Base-by-base conservation (phyloP, 176 grass and related monocot genomes). In the Echinochloa phyllopogon region DNA sequence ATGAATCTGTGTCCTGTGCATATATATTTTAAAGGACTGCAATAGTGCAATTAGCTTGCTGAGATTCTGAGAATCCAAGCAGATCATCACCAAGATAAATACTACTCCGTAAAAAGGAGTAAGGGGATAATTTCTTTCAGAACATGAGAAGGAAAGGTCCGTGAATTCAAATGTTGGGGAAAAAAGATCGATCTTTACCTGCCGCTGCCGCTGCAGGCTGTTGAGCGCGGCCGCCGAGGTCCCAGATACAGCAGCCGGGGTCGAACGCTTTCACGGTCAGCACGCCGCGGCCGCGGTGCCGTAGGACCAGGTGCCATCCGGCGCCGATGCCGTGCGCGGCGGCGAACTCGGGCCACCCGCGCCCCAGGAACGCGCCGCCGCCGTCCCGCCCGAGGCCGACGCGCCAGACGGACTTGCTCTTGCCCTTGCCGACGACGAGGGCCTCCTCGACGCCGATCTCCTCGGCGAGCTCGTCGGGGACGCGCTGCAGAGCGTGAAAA, bases 381-480 rank as follows among this genome's bases (percentile, higher is more conserved):
- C 55, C 55, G 55, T 3, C 55, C 55, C 55, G 55, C 21, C 21
- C 20, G 21, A 58, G 20, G 3, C 6, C 55, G 55, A 58, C 55
- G 55, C 8, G 55, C 55, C 55, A 58, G 20, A 58, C 21, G 55
- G 55, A 6, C 68, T 18, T 71, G 42, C 42, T n/a, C 40, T 47
- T 70, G 20, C 20, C n/a, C n/a, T n/a, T n/a, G 39, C 41, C 58
- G 27, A 76, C 21, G 62, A 87, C n/a, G 27, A 48, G 58, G 17
- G 25, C 70, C 69, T 20, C 44, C 60, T 20, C 12, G 6, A 27
- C 29, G 39, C 62, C 72, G 23, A 55, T 33, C 6, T 52, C 62
- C 61, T 29, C 10, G 16, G 72, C 72, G 37, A 84, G 72, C 47
- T 84, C 23, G 49, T 67, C 59, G 58, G 70, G 62, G 82, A 84